phyloP scores from a whole-genome alignment of 352 stramenopile species.

The Pythium volutum region DNA sequence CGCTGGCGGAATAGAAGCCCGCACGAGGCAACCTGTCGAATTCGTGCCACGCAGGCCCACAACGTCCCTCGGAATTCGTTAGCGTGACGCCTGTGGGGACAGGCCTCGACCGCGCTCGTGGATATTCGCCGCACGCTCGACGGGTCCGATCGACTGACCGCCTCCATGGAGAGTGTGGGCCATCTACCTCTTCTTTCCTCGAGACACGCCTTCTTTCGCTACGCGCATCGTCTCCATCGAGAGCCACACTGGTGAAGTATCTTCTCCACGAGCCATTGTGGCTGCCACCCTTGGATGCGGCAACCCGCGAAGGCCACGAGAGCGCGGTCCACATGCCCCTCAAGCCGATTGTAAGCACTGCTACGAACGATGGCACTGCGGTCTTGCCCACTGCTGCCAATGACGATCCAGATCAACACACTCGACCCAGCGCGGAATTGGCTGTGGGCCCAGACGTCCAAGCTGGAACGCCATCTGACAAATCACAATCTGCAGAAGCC shows the following conservation, averaged over 20 bases:
- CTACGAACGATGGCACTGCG: too few species aligned
- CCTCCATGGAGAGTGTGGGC: not conserved
- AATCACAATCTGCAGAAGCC: not conserved
- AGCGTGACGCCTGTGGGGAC: not conserved
- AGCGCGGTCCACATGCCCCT: not conserved
- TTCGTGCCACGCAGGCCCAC: too few species aligned
- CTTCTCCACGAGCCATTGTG: conserved; percentile 5
- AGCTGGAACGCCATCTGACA: not conserved
- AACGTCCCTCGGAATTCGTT: not conserved
- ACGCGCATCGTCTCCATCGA: not conserved
- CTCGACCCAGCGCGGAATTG: not conserved
- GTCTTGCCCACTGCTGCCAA: conserved; percentile 4
- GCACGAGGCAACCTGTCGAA: too few species aligned
- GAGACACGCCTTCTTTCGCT: not conserved
- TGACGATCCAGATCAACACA: not conserved
- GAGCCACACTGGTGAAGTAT: conserved; percentile 8
- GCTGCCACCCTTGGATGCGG: conserved; percentile 12
- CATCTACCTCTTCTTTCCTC: not conserved
- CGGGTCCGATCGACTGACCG: not conserved
- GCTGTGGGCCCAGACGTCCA: not conserved
- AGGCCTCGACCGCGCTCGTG: too few species aligned
- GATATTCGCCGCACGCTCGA: not conserved
- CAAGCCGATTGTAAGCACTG: not conserved
- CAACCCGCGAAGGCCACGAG: not conserved
- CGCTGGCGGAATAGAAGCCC: too few species aligned